Percentiles rank a stretch among this genome's conserved stretches.
Evolutionary conservation across 2,329 filamentous ascomycete genomes (phyloP).

Genomic region (Fusarium sp.): DNA sequence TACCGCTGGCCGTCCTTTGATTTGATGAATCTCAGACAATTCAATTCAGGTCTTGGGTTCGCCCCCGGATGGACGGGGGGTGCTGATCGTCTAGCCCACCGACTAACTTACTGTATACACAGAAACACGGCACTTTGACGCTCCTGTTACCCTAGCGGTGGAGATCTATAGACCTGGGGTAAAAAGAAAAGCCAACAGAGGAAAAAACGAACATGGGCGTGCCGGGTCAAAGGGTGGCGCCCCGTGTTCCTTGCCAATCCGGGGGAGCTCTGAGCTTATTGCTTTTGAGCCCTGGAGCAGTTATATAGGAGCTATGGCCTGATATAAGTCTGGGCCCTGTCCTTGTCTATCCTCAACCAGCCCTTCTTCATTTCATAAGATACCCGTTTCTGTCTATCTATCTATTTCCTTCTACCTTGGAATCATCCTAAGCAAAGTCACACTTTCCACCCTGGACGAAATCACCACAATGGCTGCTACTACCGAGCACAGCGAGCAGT

Average conservation of each 20-base stretch:
- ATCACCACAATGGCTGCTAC: slow-evolving; percentile 45
- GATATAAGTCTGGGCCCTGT: slow-evolving; percentile 39
- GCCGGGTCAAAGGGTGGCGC: slow-evolving; percentile 51
- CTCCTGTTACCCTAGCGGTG: slow-evolving; percentile 48
- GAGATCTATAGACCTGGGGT: slow-evolving; percentile 37
- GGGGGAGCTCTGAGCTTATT: slow-evolving; percentile 37
- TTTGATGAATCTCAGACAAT: slow-evolving; percentile 24
- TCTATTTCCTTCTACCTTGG: neutral
- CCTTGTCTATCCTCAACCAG: slow-evolving; percentile 30
- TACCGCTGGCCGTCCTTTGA: no score
- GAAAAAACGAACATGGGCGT: slow-evolving; percentile 22
- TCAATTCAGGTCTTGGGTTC: no score
- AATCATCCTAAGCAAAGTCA: neutral
- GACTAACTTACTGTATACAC: neutral
- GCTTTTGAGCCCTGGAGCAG: neutral
- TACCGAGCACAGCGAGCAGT: slow-evolving; percentile 47
- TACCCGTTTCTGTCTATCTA: slow-evolving; percentile 24
- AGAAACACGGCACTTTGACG: slow-evolving; percentile 2
- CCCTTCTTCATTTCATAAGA: slow-evolving; percentile 22
- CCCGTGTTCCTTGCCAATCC: slow-evolving; percentile 43
- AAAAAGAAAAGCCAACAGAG: neutral
- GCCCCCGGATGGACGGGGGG: slow-evolving; percentile 19
- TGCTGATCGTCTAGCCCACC: slow-evolving; percentile 29
- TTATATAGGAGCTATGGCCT: slow-evolving; percentile 40
- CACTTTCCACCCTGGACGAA: slow-evolving; percentile 24